Conservation (phyloP, 371 early-diverging fungal genomes). For the Mucor lusitanicus region DNA sequence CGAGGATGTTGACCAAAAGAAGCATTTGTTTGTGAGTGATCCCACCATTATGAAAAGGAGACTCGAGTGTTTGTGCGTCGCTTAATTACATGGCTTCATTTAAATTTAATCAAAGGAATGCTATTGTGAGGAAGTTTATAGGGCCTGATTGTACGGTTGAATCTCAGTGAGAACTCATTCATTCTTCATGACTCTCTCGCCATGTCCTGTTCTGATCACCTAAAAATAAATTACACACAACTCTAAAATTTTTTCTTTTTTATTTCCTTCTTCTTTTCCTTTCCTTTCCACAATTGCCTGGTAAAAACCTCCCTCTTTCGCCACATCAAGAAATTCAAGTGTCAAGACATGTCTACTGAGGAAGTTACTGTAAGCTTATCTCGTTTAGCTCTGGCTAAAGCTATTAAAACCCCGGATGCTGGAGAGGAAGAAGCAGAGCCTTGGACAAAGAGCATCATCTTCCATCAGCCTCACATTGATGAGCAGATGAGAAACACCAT, state of each 20-base stretch:
- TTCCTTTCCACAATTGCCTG: neutral
- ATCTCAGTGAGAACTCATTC: neutral
- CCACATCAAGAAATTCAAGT: neutral
- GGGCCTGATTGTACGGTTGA: neutral
- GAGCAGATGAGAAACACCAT: conserved; percentile 35
- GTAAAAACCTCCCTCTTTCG: neutral
- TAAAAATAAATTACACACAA: conserved; percentile 8
- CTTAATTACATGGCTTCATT: neutral
- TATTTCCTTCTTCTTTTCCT: conserved; percentile 6
- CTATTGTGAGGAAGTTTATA: neutral
- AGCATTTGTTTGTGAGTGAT: neutral
- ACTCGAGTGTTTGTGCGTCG: neutral
- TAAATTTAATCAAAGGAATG: neutral
- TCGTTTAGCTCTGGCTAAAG: conserved; percentile 36
- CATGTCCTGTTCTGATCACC: neutral
- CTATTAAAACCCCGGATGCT: conserved; percentile 46
- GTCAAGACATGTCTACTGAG: conserved; percentile 33
- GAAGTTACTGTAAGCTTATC: conserved; percentile 50
- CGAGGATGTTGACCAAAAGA: neutral
- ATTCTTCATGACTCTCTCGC: neutral
- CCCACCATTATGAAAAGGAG: neutral
- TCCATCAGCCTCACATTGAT: conserved; percentile 49
- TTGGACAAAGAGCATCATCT: conserved; percentile 51
- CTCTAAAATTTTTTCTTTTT: conserved; percentile 2
- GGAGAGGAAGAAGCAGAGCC: conserved; percentile 30